These are phyloP conservation scores for Tolypocladium nubicola DNA, from an alignment of 2,329 filamentous ascomycete genomes.

Conservation along the genomic window DNA sequence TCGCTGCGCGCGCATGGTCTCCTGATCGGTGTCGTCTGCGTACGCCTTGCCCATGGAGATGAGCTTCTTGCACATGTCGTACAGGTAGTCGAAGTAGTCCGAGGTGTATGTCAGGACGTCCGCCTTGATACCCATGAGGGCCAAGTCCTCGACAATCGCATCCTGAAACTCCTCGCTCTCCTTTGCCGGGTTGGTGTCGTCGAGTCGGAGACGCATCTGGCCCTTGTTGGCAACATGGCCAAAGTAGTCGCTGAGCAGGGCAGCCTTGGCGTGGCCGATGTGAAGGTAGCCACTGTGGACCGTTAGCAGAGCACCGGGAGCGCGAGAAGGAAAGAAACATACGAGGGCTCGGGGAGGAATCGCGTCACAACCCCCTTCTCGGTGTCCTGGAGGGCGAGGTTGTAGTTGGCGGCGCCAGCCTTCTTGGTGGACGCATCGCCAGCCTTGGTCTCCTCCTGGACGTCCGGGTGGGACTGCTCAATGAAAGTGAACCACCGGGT, in stretches of 20 bases:
- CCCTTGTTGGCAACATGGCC: conserved; percentile 89
- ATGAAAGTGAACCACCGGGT: conserved; percentile 82
- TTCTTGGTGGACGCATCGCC: conserved; percentile 63
- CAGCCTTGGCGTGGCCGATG: conserved; percentile 92
- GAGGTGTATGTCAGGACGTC: conserved; percentile 83
- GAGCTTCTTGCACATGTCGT: conserved; percentile 73
- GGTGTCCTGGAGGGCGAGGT: conserved; percentile 74
- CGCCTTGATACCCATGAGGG: conserved; percentile 83
- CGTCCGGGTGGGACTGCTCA: conserved; percentile 70
- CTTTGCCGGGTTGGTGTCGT: conserved; percentile 95
- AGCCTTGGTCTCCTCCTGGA: conserved; percentile 58
- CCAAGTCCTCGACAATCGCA: conserved; percentile 83
- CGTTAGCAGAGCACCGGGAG: conserved; percentile 1
- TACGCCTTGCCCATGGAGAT: conserved; percentile 85
- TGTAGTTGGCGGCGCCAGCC: conserved; percentile 70
- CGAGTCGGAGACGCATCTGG: conserved; percentile 82
- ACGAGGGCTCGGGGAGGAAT: conserved; percentile 91
- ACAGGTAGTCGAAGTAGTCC: conserved; percentile 90
- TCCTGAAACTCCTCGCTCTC: conserved; percentile 97
- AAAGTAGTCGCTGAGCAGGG: conserved; percentile 91
- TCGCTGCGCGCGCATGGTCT: conserved; percentile 77
- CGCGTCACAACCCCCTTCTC: conserved; percentile 84
- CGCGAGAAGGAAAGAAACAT: conserved; percentile 19
- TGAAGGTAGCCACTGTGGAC: conserved; percentile 65
- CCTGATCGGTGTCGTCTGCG: conserved; percentile 85